Evolutionary conservation across 306 rosid species (phyloP), one percentile per base, ranked within the genome.

Genomic region (Quercus suber): DNA sequence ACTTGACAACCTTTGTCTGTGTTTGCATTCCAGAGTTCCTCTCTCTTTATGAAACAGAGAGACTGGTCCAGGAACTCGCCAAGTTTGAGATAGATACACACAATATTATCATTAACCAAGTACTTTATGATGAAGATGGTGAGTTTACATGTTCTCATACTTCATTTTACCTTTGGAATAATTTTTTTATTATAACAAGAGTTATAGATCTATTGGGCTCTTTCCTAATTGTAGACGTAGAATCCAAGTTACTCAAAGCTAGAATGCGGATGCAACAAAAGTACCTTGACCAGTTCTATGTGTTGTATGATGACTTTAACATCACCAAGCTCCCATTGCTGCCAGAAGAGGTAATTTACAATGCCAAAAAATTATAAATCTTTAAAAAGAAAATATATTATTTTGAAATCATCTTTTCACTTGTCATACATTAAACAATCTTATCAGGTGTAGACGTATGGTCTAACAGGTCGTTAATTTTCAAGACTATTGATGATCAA

Each of bases 21-120:
- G 99, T 96, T 80, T 96, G 99, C 89, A 96, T 96, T 85, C 99
- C 99, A 1, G 99, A 96, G 86, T 96, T 96, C 83, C 97, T 96
- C 55, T 91, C 99, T 43, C 96, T 96, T 61, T 96, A 96, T 73
- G 99, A 96, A 88, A 96, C 99, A 2, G 98, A 96, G 91, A 91
- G 99, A 89, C 77, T 96, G 79, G 99, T 96, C 77, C 99, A 96
- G 88, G 97, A 96, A 75, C 96, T 96, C 59, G 61, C 98, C 21
- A 96, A 89, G 86, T 96, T 96, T 67, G 99, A 96, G 93, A 96
- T 96, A 15, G 99, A 96, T 83, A 91, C 99, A 1, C 99, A 96
- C 86, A 96, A 96, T 80, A 96, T 96, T 82, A 89, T 96, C 81
- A 93, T 96, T 78, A 96, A 96, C 85, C 99, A 96, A 96, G 97